Evolutionary conservation across 1,284 basidiomycete genomes (phyloP).

Genomic region (Agaricales sp.): DNA sequence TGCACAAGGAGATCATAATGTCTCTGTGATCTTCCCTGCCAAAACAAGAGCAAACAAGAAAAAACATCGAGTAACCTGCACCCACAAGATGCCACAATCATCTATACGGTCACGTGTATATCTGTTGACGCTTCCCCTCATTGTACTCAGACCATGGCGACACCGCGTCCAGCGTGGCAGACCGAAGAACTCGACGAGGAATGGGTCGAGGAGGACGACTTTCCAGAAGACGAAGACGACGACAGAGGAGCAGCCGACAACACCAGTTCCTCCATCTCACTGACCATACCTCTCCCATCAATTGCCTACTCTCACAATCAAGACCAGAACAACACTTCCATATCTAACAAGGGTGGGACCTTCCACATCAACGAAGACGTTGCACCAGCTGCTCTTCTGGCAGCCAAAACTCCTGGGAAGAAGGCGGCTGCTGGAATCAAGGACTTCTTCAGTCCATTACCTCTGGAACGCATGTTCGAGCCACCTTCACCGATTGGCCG

Average conservation of each 20-base stretch:
- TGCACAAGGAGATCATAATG: no score
- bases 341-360: slow-evolving; percentile 42
- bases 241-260: slow-evolving; percentile 31
- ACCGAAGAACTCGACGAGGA: slow-evolving; percentile 72
- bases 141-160: no score
- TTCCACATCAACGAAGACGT: slow-evolving; percentile 73
- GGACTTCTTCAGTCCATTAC: slow-evolving; percentile 78
- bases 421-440: slow-evolving; percentile 56
- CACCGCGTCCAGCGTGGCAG: slow-evolving; percentile 55
- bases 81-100: not conserved
- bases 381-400: slow-evolving; percentile 40
- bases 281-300: slow-evolving; percentile 52
- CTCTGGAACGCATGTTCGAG: slow-evolving; percentile 84
- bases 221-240: slow-evolving; percentile 22
- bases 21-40: no score
- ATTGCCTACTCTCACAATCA: slow-evolving; percentile 28
- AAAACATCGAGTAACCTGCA: not conserved
- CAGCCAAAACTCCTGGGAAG: slow-evolving; percentile 49
- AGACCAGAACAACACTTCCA: slow-evolving; percentile 20
- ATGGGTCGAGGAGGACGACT: slow-evolving; percentile 53
- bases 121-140: not conserved
- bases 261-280: slow-evolving; percentile 44
- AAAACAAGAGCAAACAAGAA: not conserved
- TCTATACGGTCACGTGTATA: not conserved
- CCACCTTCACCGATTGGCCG: slow-evolving; percentile 61